Conservation (phyloP, 2,329 filamentous ascomycete species). For the Sclerotinia borealis region DNA sequence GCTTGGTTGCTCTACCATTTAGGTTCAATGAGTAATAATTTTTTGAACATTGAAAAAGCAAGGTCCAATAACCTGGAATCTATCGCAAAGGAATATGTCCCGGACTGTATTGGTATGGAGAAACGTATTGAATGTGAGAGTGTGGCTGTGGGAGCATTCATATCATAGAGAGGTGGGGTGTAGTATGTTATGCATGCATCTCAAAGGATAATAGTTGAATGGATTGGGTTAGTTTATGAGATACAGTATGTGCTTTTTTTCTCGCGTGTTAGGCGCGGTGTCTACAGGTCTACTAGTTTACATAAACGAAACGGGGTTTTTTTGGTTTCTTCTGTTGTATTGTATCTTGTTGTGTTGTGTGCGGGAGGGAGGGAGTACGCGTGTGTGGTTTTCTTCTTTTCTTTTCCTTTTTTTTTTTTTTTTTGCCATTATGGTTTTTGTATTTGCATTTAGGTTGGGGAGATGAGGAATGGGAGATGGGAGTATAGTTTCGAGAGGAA, state of each 20-base stretch:
- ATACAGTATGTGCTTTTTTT: neutral
- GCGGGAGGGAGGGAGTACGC: too few species aligned
- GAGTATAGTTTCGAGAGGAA: too few species aligned
- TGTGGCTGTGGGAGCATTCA: neutral
- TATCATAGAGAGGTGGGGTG: neutral
- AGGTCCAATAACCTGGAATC: neutral
- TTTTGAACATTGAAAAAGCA: neutral
- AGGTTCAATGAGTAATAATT: neutral
- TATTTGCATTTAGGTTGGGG: too few species aligned
- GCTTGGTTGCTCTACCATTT: neutral
- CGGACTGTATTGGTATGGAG: neutral
- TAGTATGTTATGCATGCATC: conserved; percentile 2
- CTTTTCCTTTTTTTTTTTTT: too few species aligned
- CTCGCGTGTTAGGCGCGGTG: too few species aligned
- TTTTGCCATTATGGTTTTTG: too few species aligned
- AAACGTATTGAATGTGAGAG: neutral
- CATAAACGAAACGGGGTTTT: too few species aligned
- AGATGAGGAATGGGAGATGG: too few species aligned
- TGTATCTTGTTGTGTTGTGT: too few species aligned
- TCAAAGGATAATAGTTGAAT: neutral
- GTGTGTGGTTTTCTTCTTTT: too few species aligned
- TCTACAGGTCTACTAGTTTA: too few species aligned
- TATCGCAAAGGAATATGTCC: neutral
- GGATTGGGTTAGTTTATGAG: neutral
- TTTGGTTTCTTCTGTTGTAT: too few species aligned